Base-by-base conservation (phyloP, 345 rosid genomes). In the sweet orange (Citrus sinensis) region DNA sequence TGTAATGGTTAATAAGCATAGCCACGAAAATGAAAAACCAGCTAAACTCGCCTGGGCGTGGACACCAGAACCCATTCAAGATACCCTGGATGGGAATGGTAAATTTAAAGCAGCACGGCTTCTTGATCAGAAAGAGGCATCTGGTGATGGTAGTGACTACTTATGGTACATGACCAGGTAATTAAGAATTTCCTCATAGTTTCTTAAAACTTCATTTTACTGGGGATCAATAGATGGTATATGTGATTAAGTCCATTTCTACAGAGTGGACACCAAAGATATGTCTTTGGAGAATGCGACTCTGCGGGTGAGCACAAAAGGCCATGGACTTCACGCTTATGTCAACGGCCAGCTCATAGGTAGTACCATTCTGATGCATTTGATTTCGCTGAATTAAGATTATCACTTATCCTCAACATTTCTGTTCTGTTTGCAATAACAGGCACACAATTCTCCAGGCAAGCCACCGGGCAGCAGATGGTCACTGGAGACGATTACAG, bases 161-260 rank as follows among this genome's bases (percentile, higher is more conserved):
- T 27, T 84, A 66, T 86, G 85, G 85, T 62, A 80, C 14, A 40
- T 75, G 75, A 84, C 80, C 7, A 68, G 67, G 84, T 84, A 79
- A 42, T 46, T 46, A 46, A 46, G 51, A 16, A 78, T 17, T n/a
- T 42, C 19, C 30, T 9, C 2, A 11, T 5, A 4, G 22, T 54
- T 54, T 54, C 51, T 13, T 46, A 46, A 46, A 46, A 11, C 17
- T 46, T 46, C 51, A 46, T 13, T 46, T 11, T 46, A 46, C 16
- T 46, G 51, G 51, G 51, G 51, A 46, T 46, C 51, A 46, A 11
- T 46, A 3, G 51, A 46, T 46, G 5, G 4, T 3, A 13, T 46
- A 17, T 54, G 51, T 13, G 16, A 4, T 54, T 54, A 17, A 54
- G 19, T 54, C 7, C 58, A 54, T 17, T 54, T 0, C n/a, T 4